Evolutionary conservation across 2,329 filamentous ascomycete species (phyloP).

Genomic region (Fusarium nelsonii): DNA sequence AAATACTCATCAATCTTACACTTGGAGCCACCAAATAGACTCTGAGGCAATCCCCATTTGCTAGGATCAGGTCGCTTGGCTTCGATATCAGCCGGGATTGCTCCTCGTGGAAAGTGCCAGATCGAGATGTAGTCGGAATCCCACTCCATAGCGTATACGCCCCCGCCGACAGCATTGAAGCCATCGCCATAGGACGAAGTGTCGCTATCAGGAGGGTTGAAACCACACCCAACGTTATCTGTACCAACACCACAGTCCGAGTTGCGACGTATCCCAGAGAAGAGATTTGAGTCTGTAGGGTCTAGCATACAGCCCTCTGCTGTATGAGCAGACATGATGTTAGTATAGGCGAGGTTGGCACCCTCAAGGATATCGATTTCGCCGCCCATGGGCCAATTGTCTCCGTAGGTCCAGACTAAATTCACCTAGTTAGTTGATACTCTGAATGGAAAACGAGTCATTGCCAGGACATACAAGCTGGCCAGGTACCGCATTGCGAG

Average conservation of each 20-base stretch:
- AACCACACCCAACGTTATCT: constrained; percentile 61
- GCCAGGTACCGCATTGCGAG: constrained; percentile 78
- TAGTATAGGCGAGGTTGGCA: constrained; percentile 70
- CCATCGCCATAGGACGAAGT: constrained; percentile 68
- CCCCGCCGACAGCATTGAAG: constrained; percentile 76
- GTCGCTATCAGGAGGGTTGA: constrained; percentile 55
- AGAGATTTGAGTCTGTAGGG: constrained; percentile 36
- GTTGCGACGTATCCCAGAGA: constrained; percentile 47
- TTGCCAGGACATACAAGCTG: constrained; percentile 66
- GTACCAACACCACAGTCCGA: constrained; percentile 55
- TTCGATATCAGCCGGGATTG: constrained; percentile 74
- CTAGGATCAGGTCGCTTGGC: constrained; percentile 70
- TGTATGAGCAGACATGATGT: constrained; percentile 74
- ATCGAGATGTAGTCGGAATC: constrained; percentile 74
- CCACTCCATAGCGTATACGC: constrained; percentile 80
- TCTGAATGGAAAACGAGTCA: neutral
- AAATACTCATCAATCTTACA: constrained; percentile 78
- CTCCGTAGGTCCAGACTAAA: constrained; percentile 65
- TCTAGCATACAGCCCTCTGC: constrained; percentile 50
- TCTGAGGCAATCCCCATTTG: constrained; percentile 76
- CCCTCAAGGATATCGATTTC: constrained; percentile 80
- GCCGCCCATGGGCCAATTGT: constrained; percentile 71
- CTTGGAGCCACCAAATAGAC: constrained; percentile 71
- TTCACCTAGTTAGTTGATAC: constrained; percentile 17
- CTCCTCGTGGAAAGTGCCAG: constrained; percentile 79